Evolutionary conservation across 495 filamentous ascomycete species (phyloP), one percentile per base, ranked within the genome.

Genomic region (Aspergillus asperescens): DNA sequence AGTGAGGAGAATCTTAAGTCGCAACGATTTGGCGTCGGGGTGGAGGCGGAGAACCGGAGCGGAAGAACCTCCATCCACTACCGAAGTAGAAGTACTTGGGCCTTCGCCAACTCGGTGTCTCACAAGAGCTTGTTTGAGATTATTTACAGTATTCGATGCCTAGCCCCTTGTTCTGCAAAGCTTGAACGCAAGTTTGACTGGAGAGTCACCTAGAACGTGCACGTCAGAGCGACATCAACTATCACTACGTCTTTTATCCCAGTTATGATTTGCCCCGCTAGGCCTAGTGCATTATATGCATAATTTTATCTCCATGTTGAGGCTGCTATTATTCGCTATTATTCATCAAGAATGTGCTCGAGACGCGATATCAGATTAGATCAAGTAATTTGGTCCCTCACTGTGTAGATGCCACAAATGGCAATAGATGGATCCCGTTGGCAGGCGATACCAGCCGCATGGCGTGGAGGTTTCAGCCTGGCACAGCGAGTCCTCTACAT

Each of bases 381-480:
- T 79, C 76, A 79, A 79, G 76, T 63, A 72, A 72, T 75, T 71
- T 56, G 54, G 50, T 58, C 72, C 72, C 49, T 75, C 76, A 78
- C 50, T 59, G 64, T 56, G 57, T 55, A 37, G 42, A 45, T 52
- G 44, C 52, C 38, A 31, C 42, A 29, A 38, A 31, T 13, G 27
- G 16, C 32, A 48, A 34, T 20, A 23, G 49, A 45, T 44, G 37
- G 23, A 42, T 54, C 52, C 27, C 28, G 57, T 61, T 34, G 20
- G 20, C 42, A 47, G 12, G 66, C 69, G 72, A 76, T 76, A 74
- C 75, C 69, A 62, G 31, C 6, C 43, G n/a, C 22, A 46, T 16
- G 28, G 32, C 23, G 15, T 34, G 44, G 28, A 45, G 63, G 62
- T 63, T 49, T 68, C 55, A 38, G 50, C 55, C 28, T 42, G 32